Evolutionary conservation across 2,329 filamentous ascomycete genomes (phyloP).

Genomic region (Neoarthrinium moseri): DNA sequence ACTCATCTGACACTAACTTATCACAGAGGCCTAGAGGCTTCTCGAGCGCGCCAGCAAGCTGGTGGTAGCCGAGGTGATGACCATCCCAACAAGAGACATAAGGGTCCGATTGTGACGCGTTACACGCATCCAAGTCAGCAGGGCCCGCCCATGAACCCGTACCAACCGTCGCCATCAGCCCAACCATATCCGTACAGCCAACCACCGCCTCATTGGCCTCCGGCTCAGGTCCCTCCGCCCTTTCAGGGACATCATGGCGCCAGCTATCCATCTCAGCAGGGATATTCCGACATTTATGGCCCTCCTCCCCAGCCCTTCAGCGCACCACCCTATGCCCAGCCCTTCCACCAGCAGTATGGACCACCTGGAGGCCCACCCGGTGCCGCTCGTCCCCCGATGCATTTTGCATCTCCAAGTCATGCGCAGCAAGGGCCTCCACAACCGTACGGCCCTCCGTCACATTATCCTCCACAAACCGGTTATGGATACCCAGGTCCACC

Average conservation of each 20-base stretch:
- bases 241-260: neutral
- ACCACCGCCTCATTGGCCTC: constrained; percentile 1
- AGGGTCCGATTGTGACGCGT: constrained; percentile 30
- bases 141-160: constrained; percentile 14
- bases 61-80: constrained; percentile 17
- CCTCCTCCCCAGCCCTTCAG: constrained; percentile 3
- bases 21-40: constrained; percentile 28
- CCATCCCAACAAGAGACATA: constrained; percentile 19
- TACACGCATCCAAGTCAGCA: constrained; percentile 24
- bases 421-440: neutral
- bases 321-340: constrained; percentile 1
- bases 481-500: neutral
- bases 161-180: constrained; percentile 6
- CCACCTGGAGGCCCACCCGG: constrained; percentile 4
- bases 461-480: neutral
- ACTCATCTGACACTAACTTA: neutral
- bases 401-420: neutral
- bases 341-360: neutral
- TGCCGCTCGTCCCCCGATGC: neutral
- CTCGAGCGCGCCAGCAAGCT: constrained; percentile 17
- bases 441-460: neutral
- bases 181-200: constrained; percentile 39
- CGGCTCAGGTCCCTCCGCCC: neutral
- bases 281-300: neutral
- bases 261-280: constrained; percentile 2